Percentiles rank a stretch among this genome's conserved stretches.
These are phyloP conservation scores for Colletotrichum orbiculare DNA, from an alignment of 2,329 filamentous ascomycete species.

Conservation along the genomic window DNA sequence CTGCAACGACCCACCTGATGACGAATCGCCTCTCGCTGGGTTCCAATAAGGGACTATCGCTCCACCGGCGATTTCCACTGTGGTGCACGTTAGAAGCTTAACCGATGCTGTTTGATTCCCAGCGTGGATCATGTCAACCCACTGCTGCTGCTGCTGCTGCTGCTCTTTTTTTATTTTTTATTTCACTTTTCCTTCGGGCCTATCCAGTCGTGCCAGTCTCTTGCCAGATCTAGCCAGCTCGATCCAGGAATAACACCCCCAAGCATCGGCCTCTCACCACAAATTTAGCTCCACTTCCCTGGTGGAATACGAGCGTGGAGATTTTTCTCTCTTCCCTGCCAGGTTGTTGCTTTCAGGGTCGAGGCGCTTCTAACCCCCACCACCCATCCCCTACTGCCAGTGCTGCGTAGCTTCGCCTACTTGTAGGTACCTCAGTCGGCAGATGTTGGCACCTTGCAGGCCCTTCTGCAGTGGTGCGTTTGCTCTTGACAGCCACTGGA, in stretches of 20 bases:
- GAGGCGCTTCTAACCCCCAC: background rate
- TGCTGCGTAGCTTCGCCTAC: no score
- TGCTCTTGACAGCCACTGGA: constrained; percentile 29
- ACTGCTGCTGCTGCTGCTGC: constrained; percentile 2
- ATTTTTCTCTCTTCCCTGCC: constrained; percentile 2
- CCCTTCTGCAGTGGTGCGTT: constrained; percentile 13
- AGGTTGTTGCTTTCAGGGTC: constrained; percentile 4
- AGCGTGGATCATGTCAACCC: constrained; percentile 26
- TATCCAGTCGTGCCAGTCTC: no score
- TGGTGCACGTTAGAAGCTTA: constrained; percentile 35
- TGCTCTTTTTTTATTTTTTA: no score
- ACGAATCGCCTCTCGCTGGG: constrained; percentile 14
- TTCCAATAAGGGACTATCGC: constrained; percentile 16
- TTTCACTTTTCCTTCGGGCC: no score
- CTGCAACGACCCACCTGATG: constrained; percentile 10
- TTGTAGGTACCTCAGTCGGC: background rate
- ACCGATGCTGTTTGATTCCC: constrained; percentile 19
- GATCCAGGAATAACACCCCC: constrained; percentile 32
- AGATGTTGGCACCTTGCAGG: constrained; percentile 3
- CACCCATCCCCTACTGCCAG: background rate
- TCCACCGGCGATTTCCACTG: constrained; percentile 6
- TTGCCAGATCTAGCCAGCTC: constrained; percentile 26
- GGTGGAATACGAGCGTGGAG: constrained; percentile 33
- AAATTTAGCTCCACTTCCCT: constrained; percentile 10
- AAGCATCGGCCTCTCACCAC: constrained; percentile 8